Evolutionary conservation across 306 rosid genomes (phyloP).

Genomic region (Oemleria cerasiformis): DNA sequence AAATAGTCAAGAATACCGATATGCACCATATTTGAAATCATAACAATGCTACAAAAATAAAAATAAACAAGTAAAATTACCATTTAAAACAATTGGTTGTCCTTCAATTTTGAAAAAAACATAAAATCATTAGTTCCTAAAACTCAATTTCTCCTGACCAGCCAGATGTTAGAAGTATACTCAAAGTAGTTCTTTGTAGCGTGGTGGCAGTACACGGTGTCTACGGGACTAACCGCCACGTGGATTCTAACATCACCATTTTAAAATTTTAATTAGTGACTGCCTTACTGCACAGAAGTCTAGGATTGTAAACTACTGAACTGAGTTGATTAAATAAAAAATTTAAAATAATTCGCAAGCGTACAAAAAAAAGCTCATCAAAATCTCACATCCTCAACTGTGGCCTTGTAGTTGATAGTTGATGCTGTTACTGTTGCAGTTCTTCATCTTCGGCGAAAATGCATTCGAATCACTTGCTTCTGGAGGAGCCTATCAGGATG

Average conservation of each 20-base stretch:
- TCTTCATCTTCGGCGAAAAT: slow-evolving; percentile 24
- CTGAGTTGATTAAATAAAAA: not conserved
- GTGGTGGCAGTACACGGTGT: not conserved
- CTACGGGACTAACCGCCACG: not conserved
- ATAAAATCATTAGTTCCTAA: too few relatives aligned
- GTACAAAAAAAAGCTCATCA: not conserved
- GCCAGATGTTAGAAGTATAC: too few relatives aligned
- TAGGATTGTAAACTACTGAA: not conserved
- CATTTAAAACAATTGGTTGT: too few relatives aligned
- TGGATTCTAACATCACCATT: not conserved
- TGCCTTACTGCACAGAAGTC: too few relatives aligned
- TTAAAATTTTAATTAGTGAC: not conserved
- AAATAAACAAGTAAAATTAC: too few relatives aligned
- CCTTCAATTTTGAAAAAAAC: too few relatives aligned
- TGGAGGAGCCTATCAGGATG: slow-evolving; percentile 86
- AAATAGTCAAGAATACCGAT: too few relatives aligned
- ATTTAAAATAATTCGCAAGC: not conserved
- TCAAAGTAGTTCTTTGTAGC: too few relatives aligned
- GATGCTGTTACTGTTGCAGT: not conserved
- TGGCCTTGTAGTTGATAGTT: not conserved
- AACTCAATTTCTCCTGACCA: too few relatives aligned
- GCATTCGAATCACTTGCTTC: slow-evolving; percentile 62
- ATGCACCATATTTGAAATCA: too few relatives aligned
- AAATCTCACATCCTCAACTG: not conserved
- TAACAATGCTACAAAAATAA: too few relatives aligned